phyloP scores from a whole-genome alignment of 2,329 filamentous ascomycete species.

The Colletotrichum tanaceti region DNA sequence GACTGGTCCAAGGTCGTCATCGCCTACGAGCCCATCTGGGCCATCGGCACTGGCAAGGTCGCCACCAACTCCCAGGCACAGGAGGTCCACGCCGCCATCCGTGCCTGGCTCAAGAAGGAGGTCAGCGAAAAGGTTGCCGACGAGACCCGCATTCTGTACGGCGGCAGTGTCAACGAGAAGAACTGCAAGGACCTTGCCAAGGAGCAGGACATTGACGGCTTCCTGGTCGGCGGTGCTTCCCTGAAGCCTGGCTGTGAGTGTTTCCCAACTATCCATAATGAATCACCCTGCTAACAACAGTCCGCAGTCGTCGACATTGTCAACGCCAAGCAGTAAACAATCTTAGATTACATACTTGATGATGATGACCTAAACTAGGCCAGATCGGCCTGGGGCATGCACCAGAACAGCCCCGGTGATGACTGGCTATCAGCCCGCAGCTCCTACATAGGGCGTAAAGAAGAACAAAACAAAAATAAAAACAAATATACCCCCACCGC shows the following conservation, averaged over 20 bases:
- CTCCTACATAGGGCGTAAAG: conserved; percentile 11
- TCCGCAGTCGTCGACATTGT: conserved; percentile 67
- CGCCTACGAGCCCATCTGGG: conserved; percentile 99
- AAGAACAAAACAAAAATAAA: conserved; percentile 14
- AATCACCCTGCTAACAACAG: conserved; percentile 36
- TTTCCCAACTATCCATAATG: background rate
- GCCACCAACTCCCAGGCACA: conserved; percentile 90
- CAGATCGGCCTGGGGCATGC: conserved; percentile 6
- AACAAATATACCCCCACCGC: conserved; percentile 28
- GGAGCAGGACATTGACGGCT: conserved; percentile 96
- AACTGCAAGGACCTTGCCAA: conserved; percentile 94
- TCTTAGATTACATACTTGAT: conserved; percentile 28
- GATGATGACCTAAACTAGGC: conserved; percentile 34
- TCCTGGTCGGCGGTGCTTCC: conserved; percentile 95
- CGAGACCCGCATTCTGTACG: conserved; percentile 93
- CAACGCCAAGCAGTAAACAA: conserved; percentile 64
- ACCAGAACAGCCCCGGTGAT: background rate
- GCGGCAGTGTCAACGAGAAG: conserved; percentile 96
- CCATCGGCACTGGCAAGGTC: conserved; percentile 92
- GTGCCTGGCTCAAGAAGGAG: conserved; percentile 85
- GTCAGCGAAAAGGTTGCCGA: conserved; percentile 82
- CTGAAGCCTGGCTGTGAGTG: conserved; percentile 93
- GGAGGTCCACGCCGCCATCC: conserved; percentile 92
- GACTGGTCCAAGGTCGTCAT: conserved; percentile 97
- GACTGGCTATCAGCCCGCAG: background rate